Base-by-base conservation (phyloP, 257 asterid genomes). In the Voacanga thouarsii region DNA sequence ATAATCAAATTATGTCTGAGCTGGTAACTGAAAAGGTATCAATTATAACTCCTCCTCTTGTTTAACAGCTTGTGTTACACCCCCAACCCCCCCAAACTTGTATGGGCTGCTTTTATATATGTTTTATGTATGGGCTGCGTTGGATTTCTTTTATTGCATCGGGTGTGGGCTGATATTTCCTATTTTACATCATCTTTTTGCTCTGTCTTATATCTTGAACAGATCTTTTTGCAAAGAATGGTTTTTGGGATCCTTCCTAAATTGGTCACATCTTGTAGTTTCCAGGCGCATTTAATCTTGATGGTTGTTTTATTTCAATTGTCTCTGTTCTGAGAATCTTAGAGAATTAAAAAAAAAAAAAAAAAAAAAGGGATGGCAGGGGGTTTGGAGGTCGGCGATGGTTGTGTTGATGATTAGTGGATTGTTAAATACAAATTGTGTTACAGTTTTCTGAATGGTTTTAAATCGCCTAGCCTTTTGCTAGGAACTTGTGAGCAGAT, bases 11-110 rank as follows among this genome's bases (percentile, higher is more conserved):
- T 69, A 43, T 28, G 41, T 37, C 12, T 49, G 75, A n/a, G n/a
- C n/a, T n/a, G n/a, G n/a, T n/a, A n/a, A n/a, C n/a, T n/a, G 71
- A 77, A 28, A 72, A 84, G 88, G 90, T 86, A 84, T 69, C 24
- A 21, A 30, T 47, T 49, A 24, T 1, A 50, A 16, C 1, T 15
- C 6, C 7, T 19, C 6, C 4, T 21, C 28, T 55, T 39, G 30
- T 21, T 45, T 41, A 68, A 39, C 30, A 3, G 5, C 53, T 12
- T 68, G 9, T 5, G 9, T 33, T 33, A 33, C 37, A 33, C 37
- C 37, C 37, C 37, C 37, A 33, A 33, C 37, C 2, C 37, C 37
- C 37, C 1, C 1, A 33, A 33, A 33, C 43, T 12, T 14, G 28
- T 7, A n/a, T n/a, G n/a, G n/a, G n/a, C n/a, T n/a, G n/a, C 24